These are phyloP conservation scores for Darksidea phi DNA, from an alignment of 495 filamentous ascomycete species.

Conservation along the genomic window DNA sequence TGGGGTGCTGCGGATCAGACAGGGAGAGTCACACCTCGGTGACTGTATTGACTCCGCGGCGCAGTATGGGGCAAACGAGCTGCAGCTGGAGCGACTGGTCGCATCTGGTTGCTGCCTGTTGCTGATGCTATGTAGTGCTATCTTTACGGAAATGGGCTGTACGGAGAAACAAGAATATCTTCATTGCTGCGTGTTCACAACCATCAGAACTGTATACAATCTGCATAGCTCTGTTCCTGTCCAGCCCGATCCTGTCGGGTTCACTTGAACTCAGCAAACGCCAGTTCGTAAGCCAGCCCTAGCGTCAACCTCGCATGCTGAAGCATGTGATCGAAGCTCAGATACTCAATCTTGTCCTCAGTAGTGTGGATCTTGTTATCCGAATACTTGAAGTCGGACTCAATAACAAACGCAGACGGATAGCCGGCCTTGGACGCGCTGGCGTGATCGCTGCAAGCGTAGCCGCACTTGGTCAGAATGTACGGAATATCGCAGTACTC, in stretches of 20 bases:
- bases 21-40: conserved; percentile 7
- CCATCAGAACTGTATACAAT: not conserved
- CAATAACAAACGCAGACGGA: conserved; percentile 91
- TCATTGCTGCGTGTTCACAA: too few species aligned
- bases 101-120: too few species aligned
- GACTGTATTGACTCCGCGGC: not conserved
- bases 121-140: too few species aligned
- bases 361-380: conserved; percentile 88
- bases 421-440: conserved; percentile 93
- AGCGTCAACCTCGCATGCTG: conserved; percentile 93
- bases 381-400: conserved; percentile 78
- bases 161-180: too few species aligned
- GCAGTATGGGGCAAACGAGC: too few species aligned
- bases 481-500: conserved; percentile 62
- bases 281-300: conserved; percentile 84
- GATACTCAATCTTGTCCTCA: conserved; percentile 78
- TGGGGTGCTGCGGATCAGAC: not conserved
- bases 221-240: too few species aligned
- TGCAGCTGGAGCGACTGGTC: too few species aligned
- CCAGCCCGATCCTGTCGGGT: too few species aligned
- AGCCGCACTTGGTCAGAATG: conserved; percentile 83
- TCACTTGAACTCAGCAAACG: conserved; percentile 50
- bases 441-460: conserved; percentile 95
- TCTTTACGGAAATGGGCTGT: too few species aligned
- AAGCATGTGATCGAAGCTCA: conserved; percentile 95